Base-by-base conservation (phyloP, 306 rosid genomes). In the Trifolium pratense region DNA sequence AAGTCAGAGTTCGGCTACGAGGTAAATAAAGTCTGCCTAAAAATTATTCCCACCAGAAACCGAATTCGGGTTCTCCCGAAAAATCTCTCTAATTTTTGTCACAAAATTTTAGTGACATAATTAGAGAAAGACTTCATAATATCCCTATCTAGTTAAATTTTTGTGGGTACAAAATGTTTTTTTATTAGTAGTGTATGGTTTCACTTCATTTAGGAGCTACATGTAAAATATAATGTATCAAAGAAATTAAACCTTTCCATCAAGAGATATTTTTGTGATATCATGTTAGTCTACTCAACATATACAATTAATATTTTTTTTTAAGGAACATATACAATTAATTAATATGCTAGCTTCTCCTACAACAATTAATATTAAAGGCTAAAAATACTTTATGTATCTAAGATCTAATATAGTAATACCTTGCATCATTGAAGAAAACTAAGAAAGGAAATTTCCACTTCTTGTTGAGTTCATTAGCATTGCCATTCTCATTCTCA, bases 381-480 rank as follows among this genome's bases (percentile, higher is more conserved):
- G 37, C 9, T 10, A 57, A 57, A 57, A 58, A 37, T 16, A 32
- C 11, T 9, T 57, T 4, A 34, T 62, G 23, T 34, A 34, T 32
- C 46, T 34, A 62, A 34, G 36, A 34, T 34, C 37, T 5, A 66
- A 67, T 16, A 25, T 25, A 3, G 29, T 25, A 21, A 14, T 69
- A 70, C 75, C 75, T 70, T 70, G 39, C 46, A 73, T 43, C 77
- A 16, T 29, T 45, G 45, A 93, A 90, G 97, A 93, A 90, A 67
- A 93, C 90, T 31, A 75, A 79, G 48, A 86, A 43, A 34, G 98
- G 92, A 68, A 86, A 43, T 58, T 81, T 90, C 85, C 79, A 74
- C 76, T 79, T 78, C 57, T 51, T 77, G 75, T 49, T 76, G 65
- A 34, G 37, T 75, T 73, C 56, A n/a, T 62, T 40, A 21, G 49